Percentiles rank a stretch among this genome's conserved stretches.
phyloP scores from a whole-genome alignment of 192 early-diverging fungal genomes.

The Rhizophagus clarus region DNA sequence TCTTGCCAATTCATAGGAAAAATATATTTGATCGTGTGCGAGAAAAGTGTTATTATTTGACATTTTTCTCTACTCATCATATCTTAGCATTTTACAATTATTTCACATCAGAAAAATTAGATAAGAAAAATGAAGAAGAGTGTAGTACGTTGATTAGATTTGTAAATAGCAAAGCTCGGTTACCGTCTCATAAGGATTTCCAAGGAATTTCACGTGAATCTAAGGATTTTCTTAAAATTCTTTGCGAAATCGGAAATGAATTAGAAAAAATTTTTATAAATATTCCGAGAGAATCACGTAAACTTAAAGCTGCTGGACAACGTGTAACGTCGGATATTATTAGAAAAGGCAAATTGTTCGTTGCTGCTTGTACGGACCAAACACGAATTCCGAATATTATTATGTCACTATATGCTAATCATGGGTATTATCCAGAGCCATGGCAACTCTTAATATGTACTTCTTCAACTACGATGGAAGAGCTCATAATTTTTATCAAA shows the following conservation, averaged over 20 bases:
- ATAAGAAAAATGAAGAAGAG: not conserved
- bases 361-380: slow-evolving; percentile 30
- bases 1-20: not conserved
- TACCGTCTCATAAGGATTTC: not conserved
- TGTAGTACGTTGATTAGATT: not conserved
- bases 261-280: not conserved
- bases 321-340: slow-evolving; percentile 17
- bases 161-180: not conserved
- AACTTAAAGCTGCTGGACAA: not conserved
- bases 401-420: slow-evolving; percentile 31
- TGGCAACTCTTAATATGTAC: slow-evolving; percentile 32
- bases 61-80: slow-evolving; percentile 17
- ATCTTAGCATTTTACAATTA: slow-evolving; percentile 29
- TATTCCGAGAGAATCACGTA: not conserved
- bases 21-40: not conserved
- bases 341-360: slow-evolving; percentile 26
- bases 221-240: not conserved
- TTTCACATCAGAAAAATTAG: slow-evolving; percentile 9
- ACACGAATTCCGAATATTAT: slow-evolving; percentile 20
- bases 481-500: slow-evolving; percentile 24
- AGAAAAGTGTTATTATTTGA: slow-evolving; percentile 30
- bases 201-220: not conserved
- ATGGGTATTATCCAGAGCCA: slow-evolving; percentile 20
- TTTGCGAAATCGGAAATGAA: not conserved
- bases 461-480: slow-evolving; percentile 29